Base-by-base conservation (phyloP, 2,329 filamentous ascomycete genomes). In the Diaporthe sp. region DNA sequence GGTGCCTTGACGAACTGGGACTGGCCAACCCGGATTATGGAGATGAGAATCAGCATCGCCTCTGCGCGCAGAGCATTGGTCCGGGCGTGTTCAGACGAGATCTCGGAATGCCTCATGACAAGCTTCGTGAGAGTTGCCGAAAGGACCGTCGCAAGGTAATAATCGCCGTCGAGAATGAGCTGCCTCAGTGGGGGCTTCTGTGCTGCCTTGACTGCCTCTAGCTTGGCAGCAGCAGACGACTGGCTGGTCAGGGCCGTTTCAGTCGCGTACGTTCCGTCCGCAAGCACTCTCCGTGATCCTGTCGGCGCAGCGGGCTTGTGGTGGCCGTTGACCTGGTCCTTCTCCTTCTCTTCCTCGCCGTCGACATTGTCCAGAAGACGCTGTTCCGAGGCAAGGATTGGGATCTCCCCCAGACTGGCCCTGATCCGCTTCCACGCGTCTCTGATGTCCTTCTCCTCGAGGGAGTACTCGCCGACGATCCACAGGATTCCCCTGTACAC, bases 31-130 rank as follows among this genome's bases (percentile, higher is more conserved):
- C 97, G 95, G 79, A 99, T 95, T 79, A 99, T 97, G 7, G 97
- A 98, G 80, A 99, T 98, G 96, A 98, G 98, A 83, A 99, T 98
- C 72, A 99, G 90, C 97, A 99, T 99, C 60, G 97, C 97, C 85
- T 99, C 97, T 4, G 97, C 97, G 68, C 95, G 94, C 37, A 99
- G 90, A 42, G 96, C 96, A 80, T 99, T 99, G 42, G 96, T 98
- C 53, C 97, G 93, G 58, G 94, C 94, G 58, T 89, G 86, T 80
- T 98, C 96, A 34, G 93, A 88, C 1, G 96, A 98, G 76, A 98
- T 96, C 82, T 98, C 96, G 2, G 95, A 94, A 84, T 98, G 95
- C 72, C 97, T 94, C 95, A 99, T 98, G 70, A 99, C 97, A 73
- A 99, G 90, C 87, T 99, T 99, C 22, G 97, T 98, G 75, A 99